Evolutionary conservation across 2,329 filamentous ascomycete genomes (phyloP), one percentile per base, ranked within the genome.

Genomic region (Huntiella abstrusa): DNA sequence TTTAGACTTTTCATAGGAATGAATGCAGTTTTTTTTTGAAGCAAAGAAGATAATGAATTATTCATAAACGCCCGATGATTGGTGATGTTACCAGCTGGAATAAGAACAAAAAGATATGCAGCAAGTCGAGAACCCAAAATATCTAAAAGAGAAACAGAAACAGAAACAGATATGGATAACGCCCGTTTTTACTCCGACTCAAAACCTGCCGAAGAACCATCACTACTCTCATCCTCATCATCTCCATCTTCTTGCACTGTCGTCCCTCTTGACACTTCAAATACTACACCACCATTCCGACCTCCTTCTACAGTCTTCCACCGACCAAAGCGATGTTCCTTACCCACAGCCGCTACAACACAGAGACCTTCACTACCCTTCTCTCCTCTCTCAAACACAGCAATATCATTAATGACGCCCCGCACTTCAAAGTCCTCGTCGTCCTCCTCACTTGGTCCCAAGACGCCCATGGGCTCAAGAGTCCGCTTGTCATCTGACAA

Each of bases 391-490:
- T 96, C 91, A 54, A 91, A 86, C 11, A 94, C 71, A 1, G 83
- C 75, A 49, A 98, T 79, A 54, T 83, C 86, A 57, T 96, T 98
- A 53, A 98, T 69, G 5, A 96, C 70, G 37, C 91, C 91, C 54
- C 72, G 73, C 46, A 86, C 68, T 38, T 47, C 15, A 13, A 57
- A 53, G 4, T 53, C 28, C 19, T 48, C 41, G 15, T 40, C 52
- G 36, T 58, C 58, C 33, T 59, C 56, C 13, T 59, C 58, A 7
- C 55, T 51, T 10, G 52, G 54, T 13, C 56, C 60, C 28, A 91
- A 65, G 1, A 75, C 68, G 1, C 85, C 86, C 5, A 85, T 62
- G 0, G 74, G 64, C 55, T 91, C 78, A 39, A 98, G 72, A 52
- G 70, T 77, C 59, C 75, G 75, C 64, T 87, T 91, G 59, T 95